Conservation (phyloP, 345 rosid genomes). For the Salix caprea region DNA sequence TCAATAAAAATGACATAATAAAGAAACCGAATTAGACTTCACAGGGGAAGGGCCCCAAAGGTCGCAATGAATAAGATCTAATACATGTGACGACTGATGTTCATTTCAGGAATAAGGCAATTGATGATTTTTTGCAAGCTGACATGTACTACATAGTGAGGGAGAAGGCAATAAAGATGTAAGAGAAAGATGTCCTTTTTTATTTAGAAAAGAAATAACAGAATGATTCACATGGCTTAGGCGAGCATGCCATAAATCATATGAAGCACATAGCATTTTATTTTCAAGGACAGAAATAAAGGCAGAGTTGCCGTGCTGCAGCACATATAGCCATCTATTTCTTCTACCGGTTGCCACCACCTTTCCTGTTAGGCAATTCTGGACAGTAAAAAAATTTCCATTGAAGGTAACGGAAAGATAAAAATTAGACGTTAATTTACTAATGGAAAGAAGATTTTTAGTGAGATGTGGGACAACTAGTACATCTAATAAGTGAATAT, state of each 20-base stretch:
- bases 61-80: conserved; percentile 1
- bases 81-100: neutral
- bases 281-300: neutral
- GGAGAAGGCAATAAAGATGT: conserved; percentile 5
- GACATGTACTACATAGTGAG: neutral
- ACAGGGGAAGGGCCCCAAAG: neutral
- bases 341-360: neutral
- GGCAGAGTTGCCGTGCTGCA: neutral
- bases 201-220: neutral
- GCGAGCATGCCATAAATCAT: conserved; percentile 12
- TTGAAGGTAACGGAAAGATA: neutral
- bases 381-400: neutral
- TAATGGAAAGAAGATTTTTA: conserved; percentile 13
- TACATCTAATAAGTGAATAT: conserved; percentile 1
- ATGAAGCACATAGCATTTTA: conserved; percentile 3
- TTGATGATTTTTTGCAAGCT: conserved; percentile 3
- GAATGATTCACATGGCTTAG: conserved; percentile 2
- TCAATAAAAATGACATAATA: neutral
- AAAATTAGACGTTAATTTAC: conserved; percentile 2
- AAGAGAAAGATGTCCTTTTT: neutral
- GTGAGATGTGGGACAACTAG: conserved; percentile 10
- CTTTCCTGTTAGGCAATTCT: neutral
- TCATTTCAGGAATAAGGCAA: neutral
- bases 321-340: neutral
- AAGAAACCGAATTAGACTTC: neutral